phyloP scores from a whole-genome alignment of 139 green algal species.

The Haematococcus sp. region DNA sequence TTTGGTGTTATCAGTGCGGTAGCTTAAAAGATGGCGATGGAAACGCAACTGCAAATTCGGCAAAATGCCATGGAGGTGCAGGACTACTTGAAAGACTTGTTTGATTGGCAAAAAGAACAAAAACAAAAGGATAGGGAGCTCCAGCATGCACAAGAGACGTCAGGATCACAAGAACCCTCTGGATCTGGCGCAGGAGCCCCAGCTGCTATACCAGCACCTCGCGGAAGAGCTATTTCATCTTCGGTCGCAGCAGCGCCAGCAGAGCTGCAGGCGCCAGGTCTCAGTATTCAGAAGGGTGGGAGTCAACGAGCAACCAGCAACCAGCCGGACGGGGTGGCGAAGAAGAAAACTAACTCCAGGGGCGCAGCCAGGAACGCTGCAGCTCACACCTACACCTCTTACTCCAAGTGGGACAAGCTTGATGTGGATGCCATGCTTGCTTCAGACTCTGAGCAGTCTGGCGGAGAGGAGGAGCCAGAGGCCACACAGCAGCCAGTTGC shows the following conservation, averaged over 20 bases:
- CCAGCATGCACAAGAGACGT: background rate
- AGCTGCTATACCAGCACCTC: slow-evolving; percentile 13
- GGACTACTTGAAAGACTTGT: slow-evolving; percentile 63
- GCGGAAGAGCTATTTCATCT: slow-evolving; percentile 17
- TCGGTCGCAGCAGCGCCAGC: slow-evolving; percentile 26
- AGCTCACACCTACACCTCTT: slow-evolving; percentile 64
- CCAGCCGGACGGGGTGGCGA: background rate
- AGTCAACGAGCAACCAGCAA: background rate
- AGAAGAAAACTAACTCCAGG: background rate
- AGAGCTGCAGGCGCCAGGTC: slow-evolving; percentile 25
- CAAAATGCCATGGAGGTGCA: slow-evolving; percentile 64
- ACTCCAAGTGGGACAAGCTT: slow-evolving; percentile 72
- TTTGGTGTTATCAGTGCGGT: too few relatives aligned
- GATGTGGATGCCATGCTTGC: slow-evolving; percentile 59
- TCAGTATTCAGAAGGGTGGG: slow-evolving; percentile 4
- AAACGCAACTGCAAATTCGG: slow-evolving; percentile 54
- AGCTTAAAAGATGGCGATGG: slow-evolving; percentile 23
- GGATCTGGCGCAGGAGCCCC: background rate
- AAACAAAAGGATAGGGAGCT: slow-evolving; percentile 43
- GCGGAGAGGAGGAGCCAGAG: background rate
- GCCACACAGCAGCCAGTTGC: background rate
- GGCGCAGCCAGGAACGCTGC: slow-evolving; percentile 27
- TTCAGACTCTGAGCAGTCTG: slow-evolving; percentile 22
- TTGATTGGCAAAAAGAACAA: slow-evolving; percentile 49
- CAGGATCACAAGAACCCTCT: background rate